Evolutionary conservation across 2,329 filamentous ascomycete species (phyloP).

Genomic region (Phialophora chinensis): DNA sequence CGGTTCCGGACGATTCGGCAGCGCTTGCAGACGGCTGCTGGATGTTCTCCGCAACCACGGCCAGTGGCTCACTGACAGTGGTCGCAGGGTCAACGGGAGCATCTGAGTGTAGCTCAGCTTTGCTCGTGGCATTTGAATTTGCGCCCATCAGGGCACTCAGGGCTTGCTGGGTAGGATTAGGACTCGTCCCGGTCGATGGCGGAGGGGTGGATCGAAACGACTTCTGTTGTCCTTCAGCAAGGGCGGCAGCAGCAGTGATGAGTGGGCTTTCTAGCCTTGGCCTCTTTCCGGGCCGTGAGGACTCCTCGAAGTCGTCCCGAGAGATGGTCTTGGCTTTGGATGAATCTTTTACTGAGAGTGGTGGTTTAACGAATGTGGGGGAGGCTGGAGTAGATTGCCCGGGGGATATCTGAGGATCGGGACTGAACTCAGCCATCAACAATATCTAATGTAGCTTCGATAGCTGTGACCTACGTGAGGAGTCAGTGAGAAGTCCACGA

Average conservation of each 20-base stretch:
- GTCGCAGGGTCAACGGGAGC: conserved; percentile 45
- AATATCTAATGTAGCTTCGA: conserved; percentile 2
- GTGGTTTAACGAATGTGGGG: conserved; percentile 30
- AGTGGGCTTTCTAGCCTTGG: conserved; percentile 47
- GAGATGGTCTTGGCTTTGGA: conserved; percentile 14
- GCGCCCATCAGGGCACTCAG: conserved; percentile 45
- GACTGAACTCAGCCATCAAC: conserved; percentile 33
- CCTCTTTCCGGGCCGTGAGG: conserved; percentile 46
- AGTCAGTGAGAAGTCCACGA: not conserved
- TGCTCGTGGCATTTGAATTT: conserved; percentile 45
- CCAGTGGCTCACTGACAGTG: conserved; percentile 56
- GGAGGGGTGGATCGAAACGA: conserved; percentile 36
- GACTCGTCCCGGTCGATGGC: conserved; percentile 43
- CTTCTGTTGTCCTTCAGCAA: conserved; percentile 57
- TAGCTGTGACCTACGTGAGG: conserved; percentile 10
- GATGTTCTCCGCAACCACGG: conserved; percentile 55
- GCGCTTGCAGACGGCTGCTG: conserved; percentile 53
- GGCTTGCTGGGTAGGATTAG: conserved; percentile 51
- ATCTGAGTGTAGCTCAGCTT: conserved; percentile 27
- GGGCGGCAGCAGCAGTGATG: conserved; percentile 58
- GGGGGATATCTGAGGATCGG: conserved; percentile 26
- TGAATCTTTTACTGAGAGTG: conserved; percentile 10
- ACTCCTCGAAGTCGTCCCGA: conserved; percentile 35
- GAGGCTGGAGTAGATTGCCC: conserved; percentile 22
- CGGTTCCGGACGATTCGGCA: conserved; percentile 42